Evolutionary conservation across 2,329 filamentous ascomycete species (phyloP).

Genomic region (Fusarium nematophilum): DNA sequence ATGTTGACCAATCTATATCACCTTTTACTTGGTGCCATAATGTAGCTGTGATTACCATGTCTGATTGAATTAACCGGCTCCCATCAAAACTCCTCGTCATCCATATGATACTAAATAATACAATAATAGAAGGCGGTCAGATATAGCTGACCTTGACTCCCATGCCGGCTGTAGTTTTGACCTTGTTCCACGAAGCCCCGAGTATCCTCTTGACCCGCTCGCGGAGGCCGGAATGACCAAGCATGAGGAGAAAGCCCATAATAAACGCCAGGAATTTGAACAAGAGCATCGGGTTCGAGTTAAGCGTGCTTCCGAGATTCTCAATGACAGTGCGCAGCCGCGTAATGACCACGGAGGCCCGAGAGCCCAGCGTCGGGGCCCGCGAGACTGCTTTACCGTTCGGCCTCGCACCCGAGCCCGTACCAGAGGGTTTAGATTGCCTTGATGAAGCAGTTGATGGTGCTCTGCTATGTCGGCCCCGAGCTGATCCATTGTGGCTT

Average conservation of each 20-base stretch:
- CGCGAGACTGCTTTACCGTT: conserved; percentile 44
- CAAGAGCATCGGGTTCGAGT: conserved; percentile 67
- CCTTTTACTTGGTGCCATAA: conserved; percentile 18
- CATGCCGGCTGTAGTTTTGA: conserved; percentile 90
- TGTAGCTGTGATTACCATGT: conserved; percentile 29
- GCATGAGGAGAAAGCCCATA: conserved; percentile 78
- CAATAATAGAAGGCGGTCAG: conserved; percentile 54
- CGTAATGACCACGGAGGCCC: conserved; percentile 63
- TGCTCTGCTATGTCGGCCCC: conserved; percentile 46
- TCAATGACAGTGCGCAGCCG: conserved; percentile 65
- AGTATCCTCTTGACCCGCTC: conserved; percentile 78
- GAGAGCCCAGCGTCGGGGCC: conserved; percentile 55
- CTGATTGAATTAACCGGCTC: conserved; percentile 25
- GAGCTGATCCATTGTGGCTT: conserved; percentile 51
- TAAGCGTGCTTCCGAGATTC: conserved; percentile 61
- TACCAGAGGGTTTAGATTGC: conserved; percentile 37
- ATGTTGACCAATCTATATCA: conserved; percentile 21
- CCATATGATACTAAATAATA: conserved; percentile 40
- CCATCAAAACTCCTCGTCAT: conserved; percentile 46
- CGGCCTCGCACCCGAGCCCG: conserved; percentile 43
- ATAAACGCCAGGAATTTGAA: conserved; percentile 80
- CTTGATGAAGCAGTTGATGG: conserved; percentile 50
- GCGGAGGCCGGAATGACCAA: conserved; percentile 80
- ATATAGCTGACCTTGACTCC: conserved; percentile 98
- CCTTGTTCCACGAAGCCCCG: conserved; percentile 80